phyloP scores from a whole-genome alignment of 2,329 filamentous ascomycete species.

The Alternaria sp. region DNA sequence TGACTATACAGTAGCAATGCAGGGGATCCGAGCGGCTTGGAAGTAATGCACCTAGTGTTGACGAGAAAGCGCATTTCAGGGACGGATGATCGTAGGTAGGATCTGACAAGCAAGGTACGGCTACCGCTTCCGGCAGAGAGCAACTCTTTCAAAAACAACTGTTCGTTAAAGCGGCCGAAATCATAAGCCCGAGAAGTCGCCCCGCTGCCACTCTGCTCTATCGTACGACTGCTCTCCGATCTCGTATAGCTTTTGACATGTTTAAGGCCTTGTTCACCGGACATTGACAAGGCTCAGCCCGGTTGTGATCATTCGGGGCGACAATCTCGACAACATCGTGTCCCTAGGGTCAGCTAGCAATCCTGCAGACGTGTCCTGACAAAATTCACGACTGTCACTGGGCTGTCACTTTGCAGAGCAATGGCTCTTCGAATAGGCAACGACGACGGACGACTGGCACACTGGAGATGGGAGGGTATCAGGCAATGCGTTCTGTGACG shows the following conservation, averaged over 20 bases:
- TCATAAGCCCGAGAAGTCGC: background rate
- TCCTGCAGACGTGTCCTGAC: background rate
- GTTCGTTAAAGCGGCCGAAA: background rate
- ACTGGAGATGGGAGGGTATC: background rate
- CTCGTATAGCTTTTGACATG: background rate
- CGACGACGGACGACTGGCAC: background rate
- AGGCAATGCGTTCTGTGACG: background rate
- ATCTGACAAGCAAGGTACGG: background rate
- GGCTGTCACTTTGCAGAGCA: background rate
- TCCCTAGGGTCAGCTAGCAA: background rate
- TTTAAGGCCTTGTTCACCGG: background rate
- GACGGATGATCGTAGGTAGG: background rate
- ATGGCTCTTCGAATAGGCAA: background rate
- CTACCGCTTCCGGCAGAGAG: background rate
- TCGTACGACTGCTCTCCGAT: background rate
- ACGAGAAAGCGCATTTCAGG: background rate
- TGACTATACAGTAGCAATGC: background rate
- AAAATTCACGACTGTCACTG: background rate
- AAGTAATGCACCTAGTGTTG: background rate
- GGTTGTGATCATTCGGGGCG: background rate
- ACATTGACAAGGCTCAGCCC: background rate
- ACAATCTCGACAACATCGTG: background rate
- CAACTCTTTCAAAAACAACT: background rate
- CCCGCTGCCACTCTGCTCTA: background rate
- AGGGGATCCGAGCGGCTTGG: background rate